Percentiles rank a stretch among this genome's conserved stretches.
Evolutionary conservation across 768 basidiomycete genomes (phyloP).

Genomic region (Coprinellus micaceus): DNA sequence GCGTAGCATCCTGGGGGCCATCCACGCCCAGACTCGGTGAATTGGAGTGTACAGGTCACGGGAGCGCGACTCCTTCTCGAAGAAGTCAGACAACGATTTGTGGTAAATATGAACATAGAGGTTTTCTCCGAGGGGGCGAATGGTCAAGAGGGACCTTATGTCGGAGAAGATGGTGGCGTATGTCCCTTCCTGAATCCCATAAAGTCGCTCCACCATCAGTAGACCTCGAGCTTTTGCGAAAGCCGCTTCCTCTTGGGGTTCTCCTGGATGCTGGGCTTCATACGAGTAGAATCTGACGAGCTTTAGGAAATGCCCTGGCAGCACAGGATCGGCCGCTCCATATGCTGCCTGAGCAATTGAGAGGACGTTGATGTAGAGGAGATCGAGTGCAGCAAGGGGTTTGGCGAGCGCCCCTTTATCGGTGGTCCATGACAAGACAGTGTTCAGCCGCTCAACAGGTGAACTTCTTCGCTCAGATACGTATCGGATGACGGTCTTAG

Average conservation of each 20-base stretch:
- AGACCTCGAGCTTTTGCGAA: not conserved
- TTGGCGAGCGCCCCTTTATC: not conserved
- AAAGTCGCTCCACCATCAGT: not conserved
- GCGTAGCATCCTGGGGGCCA: too few relatives aligned
- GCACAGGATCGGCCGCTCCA: not conserved
- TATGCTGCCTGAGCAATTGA: not conserved
- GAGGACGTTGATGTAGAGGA: constrained; percentile 4
- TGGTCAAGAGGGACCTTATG: not conserved
- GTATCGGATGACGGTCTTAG: constrained; percentile 8
- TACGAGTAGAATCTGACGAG: not conserved
- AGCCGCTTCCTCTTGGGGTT: not conserved
- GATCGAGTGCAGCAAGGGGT: constrained; percentile 8
- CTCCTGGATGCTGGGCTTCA: not conserved
- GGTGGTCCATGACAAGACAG: not conserved
- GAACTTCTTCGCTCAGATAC: constrained; percentile 11
- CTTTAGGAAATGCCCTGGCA: not conserved
- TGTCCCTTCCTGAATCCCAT: not conserved
- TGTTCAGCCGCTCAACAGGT: not conserved
- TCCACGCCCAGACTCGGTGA: too few relatives aligned
- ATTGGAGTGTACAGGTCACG: not conserved
- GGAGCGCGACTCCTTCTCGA: not conserved
- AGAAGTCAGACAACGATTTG: not conserved
- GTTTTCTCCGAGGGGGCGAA: not conserved
- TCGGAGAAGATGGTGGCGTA: not conserved
- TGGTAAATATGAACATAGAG: not conserved